phyloP scores from a whole-genome alignment of 805 yeast genomes.

The Starmerella etchellsii region DNA sequence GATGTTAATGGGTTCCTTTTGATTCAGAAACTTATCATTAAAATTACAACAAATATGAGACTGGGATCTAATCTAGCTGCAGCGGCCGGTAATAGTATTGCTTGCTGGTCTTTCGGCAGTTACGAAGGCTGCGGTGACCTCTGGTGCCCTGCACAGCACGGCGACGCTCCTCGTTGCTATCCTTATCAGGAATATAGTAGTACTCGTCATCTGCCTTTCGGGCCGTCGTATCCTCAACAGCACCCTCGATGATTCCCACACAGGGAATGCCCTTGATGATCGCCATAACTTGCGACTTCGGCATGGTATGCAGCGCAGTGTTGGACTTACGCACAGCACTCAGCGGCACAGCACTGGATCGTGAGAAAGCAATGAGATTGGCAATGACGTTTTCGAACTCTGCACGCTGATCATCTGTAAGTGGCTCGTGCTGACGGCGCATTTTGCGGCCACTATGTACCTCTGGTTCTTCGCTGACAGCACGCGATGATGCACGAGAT shows the following conservation, averaged over 20 bases:
- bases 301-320: conserved; percentile 36
- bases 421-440: conserved; percentile 5
- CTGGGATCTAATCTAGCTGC: conserved; percentile 11
- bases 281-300: conserved; percentile 21
- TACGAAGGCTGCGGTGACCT: conserved; percentile 59
- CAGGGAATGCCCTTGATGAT: conserved; percentile 39
- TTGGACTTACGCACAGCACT: conserved; percentile 52
- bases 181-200: conserved; percentile 77
- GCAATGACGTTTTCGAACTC: conserved; percentile 48
- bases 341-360: conserved; percentile 80
- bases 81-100: conserved; percentile 54
- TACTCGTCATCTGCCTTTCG: conserved; percentile 88
- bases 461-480: conserved; percentile 8
- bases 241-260: conserved; percentile 78
- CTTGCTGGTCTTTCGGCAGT: conserved; percentile 87
- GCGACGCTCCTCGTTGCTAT: conserved; percentile 56
- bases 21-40: not conserved
- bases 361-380: conserved; percentile 82
- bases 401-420: not conserved
- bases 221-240: conserved; percentile 95
- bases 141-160: conserved; percentile 69
- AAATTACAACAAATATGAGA: not conserved
- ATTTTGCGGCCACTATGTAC: not conserved
- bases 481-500: not conserved
- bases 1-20: not conserved